These are phyloP conservation scores for Ceratocystis cacaofunesta DNA, from an alignment of 2,329 filamentous ascomycete species.

Conservation along the genomic window DNA sequence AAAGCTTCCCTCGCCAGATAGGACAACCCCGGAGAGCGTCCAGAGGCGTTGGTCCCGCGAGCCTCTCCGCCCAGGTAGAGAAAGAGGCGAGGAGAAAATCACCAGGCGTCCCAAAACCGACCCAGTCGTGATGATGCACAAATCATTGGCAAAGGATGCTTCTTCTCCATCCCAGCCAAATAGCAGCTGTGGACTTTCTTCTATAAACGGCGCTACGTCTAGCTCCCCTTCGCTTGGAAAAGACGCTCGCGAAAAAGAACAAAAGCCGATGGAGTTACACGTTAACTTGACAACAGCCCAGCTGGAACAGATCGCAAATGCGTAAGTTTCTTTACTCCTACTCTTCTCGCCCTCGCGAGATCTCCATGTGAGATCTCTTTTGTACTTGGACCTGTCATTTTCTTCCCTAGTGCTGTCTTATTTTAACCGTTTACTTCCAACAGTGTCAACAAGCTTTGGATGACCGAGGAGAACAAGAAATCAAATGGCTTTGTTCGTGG, in stretches of 20 bases:
- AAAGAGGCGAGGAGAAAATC: not conserved
- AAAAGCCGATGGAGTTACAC: slow-evolving; percentile 31
- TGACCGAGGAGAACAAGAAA: not conserved
- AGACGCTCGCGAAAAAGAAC: slow-evolving; percentile 21
- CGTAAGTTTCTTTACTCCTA: slow-evolving; percentile 24
- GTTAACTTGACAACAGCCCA: slow-evolving; percentile 36
- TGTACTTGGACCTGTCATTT: too few relatives aligned
- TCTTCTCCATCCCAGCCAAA: not conserved
- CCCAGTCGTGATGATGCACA: not conserved
- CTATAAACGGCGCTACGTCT: not conserved
- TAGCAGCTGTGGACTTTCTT: not conserved
- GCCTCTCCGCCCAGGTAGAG: not conserved
- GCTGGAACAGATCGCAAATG: slow-evolving; percentile 33
- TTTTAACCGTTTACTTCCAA: not conserved
- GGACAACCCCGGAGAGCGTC: not conserved
- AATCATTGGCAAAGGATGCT: not conserved
- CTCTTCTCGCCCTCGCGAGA: too few relatives aligned
- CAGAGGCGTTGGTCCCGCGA: not conserved
- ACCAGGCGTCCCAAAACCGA: not conserved
- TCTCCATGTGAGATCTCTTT: too few relatives aligned
- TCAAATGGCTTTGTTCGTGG: not conserved
- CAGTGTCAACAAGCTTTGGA: not conserved
- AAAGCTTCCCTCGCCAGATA: not conserved
- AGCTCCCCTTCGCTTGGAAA: not conserved
- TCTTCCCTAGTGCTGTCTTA: not conserved